Evolutionary conservation across 2,329 filamentous ascomycete species (phyloP), one percentile per base, ranked within the genome.

Genomic region (Penicillium freii): DNA sequence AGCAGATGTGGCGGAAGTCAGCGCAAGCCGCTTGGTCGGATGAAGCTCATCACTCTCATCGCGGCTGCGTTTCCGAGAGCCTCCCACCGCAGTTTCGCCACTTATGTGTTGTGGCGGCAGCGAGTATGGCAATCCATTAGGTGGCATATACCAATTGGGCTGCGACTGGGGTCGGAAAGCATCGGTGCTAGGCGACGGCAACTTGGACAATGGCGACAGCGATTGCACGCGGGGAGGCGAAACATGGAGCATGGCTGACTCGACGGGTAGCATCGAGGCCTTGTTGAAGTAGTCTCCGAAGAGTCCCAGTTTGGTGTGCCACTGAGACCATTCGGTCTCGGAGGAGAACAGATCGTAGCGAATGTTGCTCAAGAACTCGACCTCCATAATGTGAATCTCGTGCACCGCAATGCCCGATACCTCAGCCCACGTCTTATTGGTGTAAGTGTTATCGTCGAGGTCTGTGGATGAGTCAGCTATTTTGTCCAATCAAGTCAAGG

Each of bases 281-380:
- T 84, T 83, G 65, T 92, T 87, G 76, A 91, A 92, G 76, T 92
- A 97, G 51, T 87, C 86, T 63, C 87, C 87, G 71, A 97, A 97
- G 64, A 87, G 88, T 51, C 88, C 84, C 54, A 97, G 80, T 73
- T 92, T 92, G 60, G 81, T 79, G 68, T 97, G 87, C 94, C 94
- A 97, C 53, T 87, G 83, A 48, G 86, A 82, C 94, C 94, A 99
- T 72, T 96, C 85, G 52, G 86, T 82, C 70, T 91, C 87, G 4
- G 92, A 95, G 4, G 91, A 91, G 71, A 93, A 87, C 8, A 99
- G 80, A 67, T 91, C 92, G 76, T 97, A 99, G 69, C 93, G 87
- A 88, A 99, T 96, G 75, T 97, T 97, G 80, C 93, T 97, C 62
- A 99, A 80, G 68, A 99, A 99, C 74, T 99, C 94, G n/a, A 99